Evolutionary conservation across 805 yeast species (phyloP).

Genomic region (Candida pseudofarinosa): DNA sequence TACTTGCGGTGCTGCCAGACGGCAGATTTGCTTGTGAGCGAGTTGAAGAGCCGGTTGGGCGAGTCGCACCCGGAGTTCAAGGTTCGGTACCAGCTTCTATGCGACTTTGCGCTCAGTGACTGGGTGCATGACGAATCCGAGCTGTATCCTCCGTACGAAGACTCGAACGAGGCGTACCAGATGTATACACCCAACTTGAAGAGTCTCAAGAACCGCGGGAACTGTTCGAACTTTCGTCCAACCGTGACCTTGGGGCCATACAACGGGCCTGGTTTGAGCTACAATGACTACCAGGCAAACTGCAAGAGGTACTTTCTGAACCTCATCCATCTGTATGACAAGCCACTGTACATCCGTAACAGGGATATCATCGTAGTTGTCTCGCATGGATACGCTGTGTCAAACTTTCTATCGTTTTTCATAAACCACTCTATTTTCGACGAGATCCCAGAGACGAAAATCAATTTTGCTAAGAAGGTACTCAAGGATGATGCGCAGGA

Average conservation of each 20-base stretch:
- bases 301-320: conserved; percentile 38
- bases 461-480: conserved; percentile 29
- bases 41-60: conserved; percentile 20
- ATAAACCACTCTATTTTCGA: conserved; percentile 42
- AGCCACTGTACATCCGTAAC: conserved; percentile 26
- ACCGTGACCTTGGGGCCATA: conserved; percentile 39
- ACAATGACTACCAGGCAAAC: conserved; percentile 35
- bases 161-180: conserved; percentile 42
- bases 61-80: conserved; percentile 24
- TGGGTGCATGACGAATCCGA: conserved; percentile 44
- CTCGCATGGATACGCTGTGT: conserved; percentile 40
- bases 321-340: conserved; percentile 40
- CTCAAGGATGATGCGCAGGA: conserved; percentile 6
- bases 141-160: conserved; percentile 39
- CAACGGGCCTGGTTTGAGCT: conserved; percentile 38
- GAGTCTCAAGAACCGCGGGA: conserved; percentile 26
- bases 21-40: conserved; percentile 35
- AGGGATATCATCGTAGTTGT: conserved; percentile 35
- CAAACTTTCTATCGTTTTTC: conserved; percentile 36
- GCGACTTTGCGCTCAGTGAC: conserved; percentile 43
- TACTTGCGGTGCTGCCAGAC: conserved; percentile 42
- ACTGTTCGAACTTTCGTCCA: conserved; percentile 39
- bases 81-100: conserved; percentile 34
- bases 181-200: conserved; percentile 43
- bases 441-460: conserved; percentile 38